Evolutionary conservation across 306 rosid genomes (phyloP).

Genomic region (Herpetospermum pedunculosum): DNA sequence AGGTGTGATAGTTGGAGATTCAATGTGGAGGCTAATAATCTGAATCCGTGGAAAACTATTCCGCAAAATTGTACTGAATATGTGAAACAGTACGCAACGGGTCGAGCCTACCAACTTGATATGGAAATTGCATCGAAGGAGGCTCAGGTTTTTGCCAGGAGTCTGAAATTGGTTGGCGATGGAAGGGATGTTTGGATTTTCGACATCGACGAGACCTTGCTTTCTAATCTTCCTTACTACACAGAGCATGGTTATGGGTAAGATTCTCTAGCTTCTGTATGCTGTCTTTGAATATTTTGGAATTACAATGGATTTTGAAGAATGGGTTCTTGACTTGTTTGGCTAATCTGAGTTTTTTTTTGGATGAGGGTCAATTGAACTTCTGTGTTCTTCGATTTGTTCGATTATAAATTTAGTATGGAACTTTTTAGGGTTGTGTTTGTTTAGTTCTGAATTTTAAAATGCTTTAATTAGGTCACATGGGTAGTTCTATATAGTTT

Average conservation of each 20-base stretch:
- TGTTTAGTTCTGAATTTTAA: neutral
- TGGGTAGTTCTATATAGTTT: neutral
- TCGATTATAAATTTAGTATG: neutral
- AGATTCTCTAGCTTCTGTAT: neutral
- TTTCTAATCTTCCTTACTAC: constrained; percentile 86
- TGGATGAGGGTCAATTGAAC: neutral
- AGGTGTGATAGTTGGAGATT: constrained; percentile 74
- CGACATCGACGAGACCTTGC: constrained; percentile 78
- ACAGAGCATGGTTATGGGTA: constrained; percentile 71
- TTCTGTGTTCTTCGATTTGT: neutral
- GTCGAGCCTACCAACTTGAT: constrained; percentile 40
- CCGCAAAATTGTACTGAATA: constrained; percentile 52
- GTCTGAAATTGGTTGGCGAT: constrained; percentile 36
- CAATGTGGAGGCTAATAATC: constrained; percentile 68
- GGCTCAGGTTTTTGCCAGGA: constrained; percentile 41
- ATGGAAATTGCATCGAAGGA: constrained; percentile 49
- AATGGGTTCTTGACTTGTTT: constrained; percentile 7
- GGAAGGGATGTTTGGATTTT: constrained; percentile 79
- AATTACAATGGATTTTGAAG: neutral
- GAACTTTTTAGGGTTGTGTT: neutral
- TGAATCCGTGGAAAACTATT: constrained; percentile 52
- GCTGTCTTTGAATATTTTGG: neutral
- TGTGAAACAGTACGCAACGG: constrained; percentile 51
- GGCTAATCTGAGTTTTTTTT: neutral
- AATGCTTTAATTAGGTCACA: neutral